phyloP scores from a whole-genome alignment of 2,329 filamentous ascomycete genomes.

The Stagonosporopsis tanaceti region DNA sequence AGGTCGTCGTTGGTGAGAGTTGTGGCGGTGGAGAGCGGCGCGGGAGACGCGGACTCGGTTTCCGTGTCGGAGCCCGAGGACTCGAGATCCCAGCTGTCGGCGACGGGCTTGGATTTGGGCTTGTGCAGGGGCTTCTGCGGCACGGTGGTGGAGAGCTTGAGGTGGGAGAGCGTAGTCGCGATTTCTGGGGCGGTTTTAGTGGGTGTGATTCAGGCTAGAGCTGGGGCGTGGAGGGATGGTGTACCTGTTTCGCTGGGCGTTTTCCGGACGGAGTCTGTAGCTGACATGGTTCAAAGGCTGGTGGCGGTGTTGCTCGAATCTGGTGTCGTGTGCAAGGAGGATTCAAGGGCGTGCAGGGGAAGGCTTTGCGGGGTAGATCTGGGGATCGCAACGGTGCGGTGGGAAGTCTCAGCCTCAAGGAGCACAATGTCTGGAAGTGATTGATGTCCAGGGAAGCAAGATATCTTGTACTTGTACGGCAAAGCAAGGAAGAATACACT shows the following conservation, averaged over 20 bases:
- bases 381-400: conserved; percentile 11
- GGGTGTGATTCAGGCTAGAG: conserved; percentile 4
- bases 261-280: conserved; percentile 22
- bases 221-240: not conserved
- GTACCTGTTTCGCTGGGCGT: conserved; percentile 32
- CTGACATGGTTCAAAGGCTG: conserved; percentile 17
- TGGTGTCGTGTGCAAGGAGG: not conserved
- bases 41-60: conserved; percentile 35
- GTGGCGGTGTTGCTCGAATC: not conserved
- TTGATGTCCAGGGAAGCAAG: not conserved
- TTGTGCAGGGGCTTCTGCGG: conserved; percentile 44
- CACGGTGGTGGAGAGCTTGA: conserved; percentile 45
- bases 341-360: not conserved
- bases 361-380: conserved; percentile 20
- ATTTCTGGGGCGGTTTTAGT: conserved; percentile 39
- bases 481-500: conserved; percentile 5
- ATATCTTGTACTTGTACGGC: conserved; percentile 8
- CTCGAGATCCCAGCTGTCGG: conserved; percentile 83
- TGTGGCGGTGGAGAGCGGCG: conserved; percentile 28
- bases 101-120: conserved; percentile 55
- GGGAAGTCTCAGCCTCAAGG: conserved; percentile 1
- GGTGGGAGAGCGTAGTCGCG: conserved; percentile 46
- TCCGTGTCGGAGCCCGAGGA: conserved; percentile 52
- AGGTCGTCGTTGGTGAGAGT: conserved; percentile 13
- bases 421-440: not conserved